Percentiles rank a stretch among this genome's conserved stretches.
These are phyloP conservation scores for Peziza echinospora DNA, from an alignment of 495 filamentous ascomycete species.

Conservation along the genomic window DNA sequence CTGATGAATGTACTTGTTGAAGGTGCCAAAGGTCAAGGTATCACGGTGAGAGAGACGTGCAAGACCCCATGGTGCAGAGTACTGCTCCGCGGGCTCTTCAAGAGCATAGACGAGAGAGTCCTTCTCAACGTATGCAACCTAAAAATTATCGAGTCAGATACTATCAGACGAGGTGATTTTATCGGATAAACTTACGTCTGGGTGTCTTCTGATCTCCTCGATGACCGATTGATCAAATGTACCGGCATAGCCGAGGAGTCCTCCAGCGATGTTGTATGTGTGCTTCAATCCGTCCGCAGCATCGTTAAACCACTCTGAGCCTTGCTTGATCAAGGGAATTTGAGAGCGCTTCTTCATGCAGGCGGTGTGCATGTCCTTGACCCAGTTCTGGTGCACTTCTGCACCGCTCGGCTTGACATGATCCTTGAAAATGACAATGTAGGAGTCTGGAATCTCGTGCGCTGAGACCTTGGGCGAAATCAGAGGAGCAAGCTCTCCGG, in stretches of 20 bases:
- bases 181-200: conserved; percentile 67
- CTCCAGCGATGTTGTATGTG: conserved; percentile 74
- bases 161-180: conserved; percentile 1
- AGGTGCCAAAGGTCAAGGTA: conserved; percentile 63
- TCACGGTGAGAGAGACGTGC: conserved; percentile 93
- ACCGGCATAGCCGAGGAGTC: conserved; percentile 76
- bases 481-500: conserved; percentile 71
- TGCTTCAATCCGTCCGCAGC: conserved; percentile 54
- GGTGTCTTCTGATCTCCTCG: conserved; percentile 82
- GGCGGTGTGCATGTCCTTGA: conserved; percentile 57
- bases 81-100: conserved; percentile 42
- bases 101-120: conserved; percentile 79
- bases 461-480: conserved; percentile 51
- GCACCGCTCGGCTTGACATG: conserved; percentile 51
- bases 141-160: background rate
- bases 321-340: conserved; percentile 33
- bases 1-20: conserved; percentile 94
- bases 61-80: conserved; percentile 90
- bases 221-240: conserved; percentile 88
- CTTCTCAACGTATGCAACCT: conserved; percentile 95
- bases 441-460: conserved; percentile 60
- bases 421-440: conserved; percentile 97
- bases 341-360: conserved; percentile 70
- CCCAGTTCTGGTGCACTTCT: conserved; percentile 68
- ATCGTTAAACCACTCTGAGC: conserved; percentile 2